These are phyloP conservation scores for Paraphysoderma sedebokerense DNA, from an alignment of 371 early-diverging fungal species.

Conservation along the genomic window DNA sequence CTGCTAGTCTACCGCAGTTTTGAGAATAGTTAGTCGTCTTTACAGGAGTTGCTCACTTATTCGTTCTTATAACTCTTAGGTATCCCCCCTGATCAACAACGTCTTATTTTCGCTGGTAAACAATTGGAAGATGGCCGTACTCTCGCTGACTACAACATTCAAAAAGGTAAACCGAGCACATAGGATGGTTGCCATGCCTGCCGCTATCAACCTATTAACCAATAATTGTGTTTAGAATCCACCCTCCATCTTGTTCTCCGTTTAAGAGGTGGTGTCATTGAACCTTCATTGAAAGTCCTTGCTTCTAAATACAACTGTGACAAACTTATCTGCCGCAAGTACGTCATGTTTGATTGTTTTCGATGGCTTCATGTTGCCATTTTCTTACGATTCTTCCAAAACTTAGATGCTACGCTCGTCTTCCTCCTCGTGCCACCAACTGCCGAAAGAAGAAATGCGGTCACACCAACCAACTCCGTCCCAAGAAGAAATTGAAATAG, in stretches of 20 bases:
- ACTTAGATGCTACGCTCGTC: slow-evolving; percentile 96
- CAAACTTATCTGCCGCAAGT: slow-evolving; percentile 98
- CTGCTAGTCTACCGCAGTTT: no score
- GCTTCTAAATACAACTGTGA: slow-evolving; percentile 99
- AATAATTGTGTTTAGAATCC: slow-evolving; percentile 61
- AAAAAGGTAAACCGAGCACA: slow-evolving; percentile 30
- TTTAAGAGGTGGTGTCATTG: slow-evolving; percentile 95
- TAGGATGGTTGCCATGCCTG: not conserved
- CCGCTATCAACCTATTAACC: not conserved
- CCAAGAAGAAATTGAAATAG: slow-evolving; percentile 98
- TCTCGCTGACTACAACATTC: slow-evolving; percentile 70
- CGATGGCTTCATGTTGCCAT: not conserved
- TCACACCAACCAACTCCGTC: slow-evolving; percentile 96
- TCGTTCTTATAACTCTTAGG: no score
- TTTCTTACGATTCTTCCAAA: no score
- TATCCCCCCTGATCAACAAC: slow-evolving; percentile 80
- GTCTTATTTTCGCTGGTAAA: slow-evolving; percentile 94
- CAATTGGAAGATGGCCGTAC: slow-evolving; percentile 87
- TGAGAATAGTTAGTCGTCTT: no score
- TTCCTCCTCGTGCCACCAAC: slow-evolving; percentile 98
- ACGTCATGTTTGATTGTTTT: slow-evolving; percentile 4
- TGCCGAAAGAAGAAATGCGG: slow-evolving; percentile 99
- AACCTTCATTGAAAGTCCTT: slow-evolving; percentile 90
- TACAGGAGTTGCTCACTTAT: no score
- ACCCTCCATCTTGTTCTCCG: slow-evolving; percentile 97